Conservation (phyloP, 148 eudicot species). For the Chenopodium quinoa region DNA sequence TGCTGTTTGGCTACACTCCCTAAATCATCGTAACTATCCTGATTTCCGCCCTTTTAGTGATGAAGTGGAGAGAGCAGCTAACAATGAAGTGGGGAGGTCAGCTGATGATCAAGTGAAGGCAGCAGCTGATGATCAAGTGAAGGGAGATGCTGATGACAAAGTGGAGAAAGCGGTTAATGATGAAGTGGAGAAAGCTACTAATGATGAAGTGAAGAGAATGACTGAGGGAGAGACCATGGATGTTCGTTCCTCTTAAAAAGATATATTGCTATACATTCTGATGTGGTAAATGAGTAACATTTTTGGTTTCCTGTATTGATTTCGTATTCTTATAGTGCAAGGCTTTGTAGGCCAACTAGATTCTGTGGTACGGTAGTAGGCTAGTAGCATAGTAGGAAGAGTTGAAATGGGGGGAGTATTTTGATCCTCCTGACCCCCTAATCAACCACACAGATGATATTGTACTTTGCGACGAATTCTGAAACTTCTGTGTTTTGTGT, state of each 20-base stretch:
- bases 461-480: neutral
- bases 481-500: neutral
- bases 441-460: neutral
- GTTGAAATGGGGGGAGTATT: conserved; percentile 5
- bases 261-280: neutral
- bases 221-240: conserved; percentile 8
- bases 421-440: neutral
- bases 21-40: conserved; percentile 76
- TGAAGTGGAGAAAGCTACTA: neutral
- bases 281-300: neutral
- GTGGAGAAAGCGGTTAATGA: neutral
- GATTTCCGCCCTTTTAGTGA: conserved; percentile 39
- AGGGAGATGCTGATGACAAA: neutral
- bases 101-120: neutral
- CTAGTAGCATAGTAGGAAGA: neutral
- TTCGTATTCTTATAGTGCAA: neutral
- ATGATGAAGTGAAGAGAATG: neutral
- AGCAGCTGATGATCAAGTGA: neutral
- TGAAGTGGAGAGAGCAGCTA: neutral
- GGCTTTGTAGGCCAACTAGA: neutral
- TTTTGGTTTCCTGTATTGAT: conserved; percentile 2
- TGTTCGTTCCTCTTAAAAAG: neutral
- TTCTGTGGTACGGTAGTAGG: neutral
- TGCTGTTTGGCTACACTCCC: conserved; percentile 84
- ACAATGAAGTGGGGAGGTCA: neutral